These are phyloP conservation scores for Sporothrix pallida DNA, from an alignment of 2,329 filamentous ascomycete genomes.

Conservation along the genomic window DNA sequence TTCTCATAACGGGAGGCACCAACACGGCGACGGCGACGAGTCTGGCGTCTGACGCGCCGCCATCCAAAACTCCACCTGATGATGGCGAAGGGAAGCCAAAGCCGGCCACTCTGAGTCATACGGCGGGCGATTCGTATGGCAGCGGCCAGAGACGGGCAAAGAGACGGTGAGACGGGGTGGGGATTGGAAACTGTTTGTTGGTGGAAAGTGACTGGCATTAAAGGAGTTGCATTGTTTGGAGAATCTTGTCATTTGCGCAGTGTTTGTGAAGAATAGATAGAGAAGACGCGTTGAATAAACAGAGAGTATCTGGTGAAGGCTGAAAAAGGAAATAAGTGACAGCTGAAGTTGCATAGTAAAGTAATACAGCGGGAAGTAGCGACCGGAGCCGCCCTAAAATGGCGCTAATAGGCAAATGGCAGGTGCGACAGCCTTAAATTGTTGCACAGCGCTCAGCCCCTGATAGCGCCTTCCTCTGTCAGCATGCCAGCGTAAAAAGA, in stretches of 20 bases:
- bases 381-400: background rate
- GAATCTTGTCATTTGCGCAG: background rate
- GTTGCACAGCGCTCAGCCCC: background rate
- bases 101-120: conserved; percentile 21
- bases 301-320: background rate
- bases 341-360: background rate
- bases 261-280: background rate
- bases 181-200: background rate
- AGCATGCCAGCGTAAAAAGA: background rate
- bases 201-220: background rate
- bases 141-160: background rate
- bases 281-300: background rate
- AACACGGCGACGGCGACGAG: conserved; percentile 62
- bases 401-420: background rate
- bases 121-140: background rate
- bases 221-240: background rate
- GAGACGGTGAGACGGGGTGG: background rate
- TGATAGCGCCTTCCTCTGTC: background rate
- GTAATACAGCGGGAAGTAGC: background rate
- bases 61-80: conserved; percentile 2
- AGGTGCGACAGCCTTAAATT: background rate
- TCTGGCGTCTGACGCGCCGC: background rate
- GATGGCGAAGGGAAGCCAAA: background rate
- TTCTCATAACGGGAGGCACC: conserved; percentile 45
- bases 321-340: background rate